Evolutionary conservation across 2,329 filamentous ascomycete species (phyloP), one percentile per base, ranked within the genome.

Genomic region (Colletotrichum cereale): DNA sequence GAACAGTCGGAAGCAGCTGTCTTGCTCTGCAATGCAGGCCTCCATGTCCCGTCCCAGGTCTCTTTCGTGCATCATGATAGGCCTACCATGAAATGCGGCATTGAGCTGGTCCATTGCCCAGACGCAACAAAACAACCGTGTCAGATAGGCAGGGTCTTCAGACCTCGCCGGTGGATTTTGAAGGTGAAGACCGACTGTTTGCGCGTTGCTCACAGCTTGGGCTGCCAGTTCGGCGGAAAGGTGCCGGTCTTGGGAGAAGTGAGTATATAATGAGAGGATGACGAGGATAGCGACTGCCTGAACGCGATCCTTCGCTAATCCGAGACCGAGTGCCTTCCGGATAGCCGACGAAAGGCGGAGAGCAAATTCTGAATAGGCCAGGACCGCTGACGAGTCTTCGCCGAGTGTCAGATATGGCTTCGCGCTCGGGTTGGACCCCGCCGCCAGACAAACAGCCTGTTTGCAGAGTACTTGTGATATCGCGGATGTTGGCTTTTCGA

Each of bases 201-300:
- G 75, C n/a, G 75, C 73, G 31, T 76, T 73, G 11, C 69, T 75
- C 6, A 77, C 72, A 12, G 75, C 73, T 62, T 77, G 75, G 8
- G 75, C 75, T 18, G 74, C 69, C 24, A 74, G 52, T 24, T 74
- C 73, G 18, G 71, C 65, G 12, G 73, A 70, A 7, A 74, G 55
- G 40, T 74, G 72, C 3, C 68, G 72, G 42, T 74, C 73, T 18
- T 60, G 60, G 40, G 69, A 70, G 36, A 67, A 73, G 40, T 73
- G 66, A 2, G 73, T 67, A 24, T 65, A 70, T 0, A 74, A 56
- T 1, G 80, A 80, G 36, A 84, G 79, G 6, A 77, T 71, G n/a
- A 81, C 75, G 53, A 84, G 83, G 3, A 80, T 72, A 21, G 75
- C 70, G 2, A 78, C 80, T 11, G 68, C 48, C 38, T 67, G 72